These are phyloP conservation scores for Leptographium radiaticola DNA, from an alignment of 2,329 filamentous ascomycete species.

Conservation along the genomic window DNA sequence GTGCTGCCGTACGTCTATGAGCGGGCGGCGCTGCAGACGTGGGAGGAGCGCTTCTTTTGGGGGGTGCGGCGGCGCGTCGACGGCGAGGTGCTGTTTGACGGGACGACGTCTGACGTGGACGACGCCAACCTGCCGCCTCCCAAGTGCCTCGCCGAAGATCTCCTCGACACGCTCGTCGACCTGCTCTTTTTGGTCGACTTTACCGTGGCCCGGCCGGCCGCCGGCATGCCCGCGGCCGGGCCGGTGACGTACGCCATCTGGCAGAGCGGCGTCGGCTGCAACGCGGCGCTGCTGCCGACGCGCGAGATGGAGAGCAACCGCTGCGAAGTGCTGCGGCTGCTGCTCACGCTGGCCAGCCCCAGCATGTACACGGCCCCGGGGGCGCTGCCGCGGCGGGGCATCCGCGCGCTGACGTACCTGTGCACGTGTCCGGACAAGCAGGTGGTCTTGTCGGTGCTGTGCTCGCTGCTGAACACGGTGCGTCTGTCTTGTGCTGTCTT, in stretches of 20 bases:
- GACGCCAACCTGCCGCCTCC: slow-evolving; percentile 72
- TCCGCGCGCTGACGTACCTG: slow-evolving; percentile 76
- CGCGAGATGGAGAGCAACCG: slow-evolving; percentile 90
- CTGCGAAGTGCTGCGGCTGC: slow-evolving; percentile 73
- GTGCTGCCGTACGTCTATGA: slow-evolving; percentile 89
- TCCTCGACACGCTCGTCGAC: slow-evolving; percentile 81
- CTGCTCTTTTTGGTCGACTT: slow-evolving; percentile 86
- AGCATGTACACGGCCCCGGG: slow-evolving; percentile 85
- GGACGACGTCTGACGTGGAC: slow-evolving; percentile 57
- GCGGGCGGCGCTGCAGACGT: slow-evolving; percentile 63
- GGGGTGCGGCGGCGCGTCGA: slow-evolving; percentile 51
- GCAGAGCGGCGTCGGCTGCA: slow-evolving; percentile 96
- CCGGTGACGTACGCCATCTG: slow-evolving; percentile 89
- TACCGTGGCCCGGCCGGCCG: slow-evolving; percentile 61
- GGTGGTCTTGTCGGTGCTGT: slow-evolving; percentile 76
- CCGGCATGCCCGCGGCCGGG: slow-evolving; percentile 25
- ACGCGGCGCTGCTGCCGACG: slow-evolving; percentile 73
- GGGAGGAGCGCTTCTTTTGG: slow-evolving; percentile 96
- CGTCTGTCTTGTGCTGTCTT: slow-evolving; percentile 19
- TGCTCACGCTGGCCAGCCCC: slow-evolving; percentile 76
- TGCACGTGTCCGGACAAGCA: slow-evolving; percentile 84
- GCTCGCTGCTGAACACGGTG: slow-evolving; percentile 88
- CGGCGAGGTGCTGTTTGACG: slow-evolving; percentile 71
- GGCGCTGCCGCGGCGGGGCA: slow-evolving; percentile 67
- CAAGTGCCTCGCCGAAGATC: slow-evolving; percentile 86